A percentile compares a stretch with the other conserved stretches of the same genome.
phyloP scores from a whole-genome alignment of 306 rosid genomes.

The Sphenostylis stenocarpa region DNA sequence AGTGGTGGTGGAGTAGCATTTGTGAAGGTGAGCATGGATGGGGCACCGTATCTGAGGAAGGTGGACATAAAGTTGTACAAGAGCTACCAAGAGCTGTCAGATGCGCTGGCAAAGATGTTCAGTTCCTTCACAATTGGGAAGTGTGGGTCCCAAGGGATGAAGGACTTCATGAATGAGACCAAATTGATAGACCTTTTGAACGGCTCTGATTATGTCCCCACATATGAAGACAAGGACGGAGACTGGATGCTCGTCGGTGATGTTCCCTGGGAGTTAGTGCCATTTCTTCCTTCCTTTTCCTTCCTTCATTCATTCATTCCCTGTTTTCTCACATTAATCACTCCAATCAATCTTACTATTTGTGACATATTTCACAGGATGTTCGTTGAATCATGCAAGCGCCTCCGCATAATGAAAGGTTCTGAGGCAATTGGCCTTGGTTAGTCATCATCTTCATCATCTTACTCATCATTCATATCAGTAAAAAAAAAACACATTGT shows the following conservation, averaged over 20 bases:
- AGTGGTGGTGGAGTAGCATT: conserved; percentile 39
- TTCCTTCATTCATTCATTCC: neutral
- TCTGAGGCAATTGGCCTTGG: conserved; percentile 91
- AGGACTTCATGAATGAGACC: conserved; percentile 82
- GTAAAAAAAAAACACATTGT: too few species aligned
- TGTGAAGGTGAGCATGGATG: conserved; percentile 93
- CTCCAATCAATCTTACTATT: neutral
- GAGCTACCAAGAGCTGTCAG: conserved; percentile 75
- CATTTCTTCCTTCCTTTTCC: neutral
- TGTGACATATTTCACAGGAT: conserved; percentile 40
- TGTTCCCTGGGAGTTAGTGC: conserved; percentile 89
- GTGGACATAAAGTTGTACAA: conserved; percentile 79
- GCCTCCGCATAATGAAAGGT: conserved; percentile 82
- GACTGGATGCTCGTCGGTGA: conserved; percentile 98
- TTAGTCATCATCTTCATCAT: conserved; percentile 24
- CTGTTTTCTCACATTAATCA: too few species aligned
- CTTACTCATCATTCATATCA: too few species aligned
- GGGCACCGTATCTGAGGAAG: conserved; percentile 86
- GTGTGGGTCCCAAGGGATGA: conserved; percentile 68
- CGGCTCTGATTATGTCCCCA: conserved; percentile 75
- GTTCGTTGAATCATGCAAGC: conserved; percentile 78
- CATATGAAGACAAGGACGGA: conserved; percentile 82
- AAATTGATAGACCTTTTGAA: conserved; percentile 70
- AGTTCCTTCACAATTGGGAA: conserved; percentile 74
- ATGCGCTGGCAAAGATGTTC: conserved; percentile 74